Evolutionary conservation across 2,329 filamentous ascomycete genomes (phyloP).

Genomic region (Pseudogymnoascus sp.): DNA sequence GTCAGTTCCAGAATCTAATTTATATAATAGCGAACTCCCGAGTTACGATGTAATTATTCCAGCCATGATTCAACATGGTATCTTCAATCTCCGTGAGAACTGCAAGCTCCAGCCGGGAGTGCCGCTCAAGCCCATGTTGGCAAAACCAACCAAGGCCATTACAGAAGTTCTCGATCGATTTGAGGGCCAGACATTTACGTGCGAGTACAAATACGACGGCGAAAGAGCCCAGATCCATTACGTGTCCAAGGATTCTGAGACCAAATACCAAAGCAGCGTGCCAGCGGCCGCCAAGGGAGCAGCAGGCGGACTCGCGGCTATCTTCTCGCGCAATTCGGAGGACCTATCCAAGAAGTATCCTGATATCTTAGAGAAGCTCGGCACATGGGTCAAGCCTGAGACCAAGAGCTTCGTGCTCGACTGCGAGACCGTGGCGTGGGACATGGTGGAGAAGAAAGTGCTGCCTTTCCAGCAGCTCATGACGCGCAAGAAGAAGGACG

Average conservation of each 20-base stretch:
- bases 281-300: slow-evolving; percentile 51
- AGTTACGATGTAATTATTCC: slow-evolving; percentile 95
- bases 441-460: slow-evolving; percentile 89
- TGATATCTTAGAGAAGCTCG: slow-evolving; percentile 81
- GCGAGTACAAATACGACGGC: slow-evolving; percentile 98
- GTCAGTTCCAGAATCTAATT: slow-evolving; percentile 27
- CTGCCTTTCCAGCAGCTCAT: slow-evolving; percentile 96
- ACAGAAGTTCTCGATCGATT: slow-evolving; percentile 96
- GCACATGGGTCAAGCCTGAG: slow-evolving; percentile 80
- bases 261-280: slow-evolving; percentile 59
- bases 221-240: slow-evolving; percentile 99
- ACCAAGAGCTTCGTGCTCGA: slow-evolving; percentile 97
- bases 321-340: slow-evolving; percentile 96
- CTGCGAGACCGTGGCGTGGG: slow-evolving; percentile 97
- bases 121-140: slow-evolving; percentile 95
- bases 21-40: slow-evolving; percentile 67
- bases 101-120: slow-evolving; percentile 92
- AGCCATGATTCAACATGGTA: slow-evolving; percentile 77
- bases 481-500: slow-evolving; percentile 96
- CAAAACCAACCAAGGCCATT: slow-evolving; percentile 96
- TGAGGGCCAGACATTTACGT: slow-evolving; percentile 90
- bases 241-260: slow-evolving; percentile 70
- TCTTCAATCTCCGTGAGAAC: slow-evolving; percentile 71
- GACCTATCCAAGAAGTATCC: slow-evolving; percentile 97
- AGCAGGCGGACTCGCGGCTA: slow-evolving; percentile 65